A percentile compares a stretch with the other conserved stretches of the same genome.
These are phyloP conservation scores for Fraxinus anomala DNA, from an alignment of 257 asterid species.

Conservation along the genomic window DNA sequence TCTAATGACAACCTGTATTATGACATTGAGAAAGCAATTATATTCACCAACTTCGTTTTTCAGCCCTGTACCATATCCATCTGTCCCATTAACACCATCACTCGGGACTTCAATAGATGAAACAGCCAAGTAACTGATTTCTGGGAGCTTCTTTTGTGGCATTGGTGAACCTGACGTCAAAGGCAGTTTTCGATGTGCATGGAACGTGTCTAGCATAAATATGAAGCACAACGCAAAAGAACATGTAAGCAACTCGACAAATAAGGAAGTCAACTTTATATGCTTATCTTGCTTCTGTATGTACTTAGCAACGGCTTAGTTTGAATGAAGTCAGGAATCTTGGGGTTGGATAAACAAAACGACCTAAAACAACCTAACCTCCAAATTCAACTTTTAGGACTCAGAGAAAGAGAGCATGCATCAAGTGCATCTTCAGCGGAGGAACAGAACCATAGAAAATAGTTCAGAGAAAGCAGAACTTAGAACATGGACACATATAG, in stretches of 20 bases:
- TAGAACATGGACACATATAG: background rate
- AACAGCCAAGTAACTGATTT: slow-evolving; percentile 36
- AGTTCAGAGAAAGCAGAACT: background rate
- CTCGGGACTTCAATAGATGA: slow-evolving; percentile 33
- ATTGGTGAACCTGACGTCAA: slow-evolving; percentile 37
- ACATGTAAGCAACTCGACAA: background rate
- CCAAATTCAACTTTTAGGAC: slow-evolving; percentile 12
- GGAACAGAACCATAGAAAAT: background rate
- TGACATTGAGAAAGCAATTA: slow-evolving; percentile 96
- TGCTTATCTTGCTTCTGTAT: slow-evolving; percentile 19
- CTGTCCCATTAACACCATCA: slow-evolving; percentile 45
- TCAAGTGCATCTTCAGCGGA: slow-evolving; percentile 4
- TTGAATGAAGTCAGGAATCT: slow-evolving; percentile 3
- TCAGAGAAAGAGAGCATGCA: slow-evolving; percentile 17
- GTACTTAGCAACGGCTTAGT: slow-evolving; percentile 7
- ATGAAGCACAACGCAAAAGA: slow-evolving; percentile 23
- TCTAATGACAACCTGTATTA: slow-evolving; percentile 76
- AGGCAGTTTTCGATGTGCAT: slow-evolving; percentile 53
- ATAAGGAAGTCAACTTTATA: background rate
- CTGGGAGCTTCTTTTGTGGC: slow-evolving; percentile 44
- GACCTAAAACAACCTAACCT: background rate
- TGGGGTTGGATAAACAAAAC: slow-evolving; percentile 9
- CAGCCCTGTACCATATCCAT: slow-evolving; percentile 74
- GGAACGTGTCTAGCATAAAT: slow-evolving; percentile 53
- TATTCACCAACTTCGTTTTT: slow-evolving; percentile 95